Evolutionary conservation across 2,329 filamentous ascomycete species (phyloP).

Genomic region (Paradendryphiella salina): DNA sequence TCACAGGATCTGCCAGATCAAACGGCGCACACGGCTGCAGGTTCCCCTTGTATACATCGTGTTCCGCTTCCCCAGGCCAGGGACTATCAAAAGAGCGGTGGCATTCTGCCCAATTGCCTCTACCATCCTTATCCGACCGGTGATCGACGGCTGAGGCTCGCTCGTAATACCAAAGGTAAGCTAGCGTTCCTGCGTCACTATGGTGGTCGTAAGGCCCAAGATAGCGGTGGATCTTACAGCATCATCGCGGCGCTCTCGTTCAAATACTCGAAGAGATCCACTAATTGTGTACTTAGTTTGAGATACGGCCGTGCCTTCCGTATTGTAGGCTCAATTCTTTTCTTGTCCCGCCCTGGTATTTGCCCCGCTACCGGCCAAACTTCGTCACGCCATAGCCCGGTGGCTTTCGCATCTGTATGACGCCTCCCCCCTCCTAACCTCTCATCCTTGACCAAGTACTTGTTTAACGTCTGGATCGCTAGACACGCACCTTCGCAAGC

Average conservation of each 20-base stretch:
- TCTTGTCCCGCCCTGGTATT: slow-evolving; percentile 5
- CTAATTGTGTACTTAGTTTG: slow-evolving; percentile 10
- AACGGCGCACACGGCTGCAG: too few relatives aligned
- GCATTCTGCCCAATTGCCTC: slow-evolving; percentile 39
- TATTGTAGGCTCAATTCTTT: neutral
- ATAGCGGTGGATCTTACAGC: slow-evolving; percentile 7
- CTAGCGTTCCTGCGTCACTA: slow-evolving; percentile 2
- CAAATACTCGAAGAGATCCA: slow-evolving; percentile 1
- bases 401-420: slow-evolving; percentile 11
- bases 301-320: slow-evolving; percentile 9
- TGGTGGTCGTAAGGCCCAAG: neutral
- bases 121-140: slow-evolving; percentile 12
- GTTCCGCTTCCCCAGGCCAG: slow-evolving; percentile 10
- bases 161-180: slow-evolving; percentile 4
- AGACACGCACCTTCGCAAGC: neutral
- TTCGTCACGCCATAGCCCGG: slow-evolving; percentile 8
- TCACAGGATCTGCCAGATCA: neutral
- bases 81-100: slow-evolving; percentile 31
- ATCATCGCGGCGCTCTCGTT: neutral
- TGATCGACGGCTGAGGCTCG: slow-evolving; percentile 7
- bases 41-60: neutral
- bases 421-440: slow-evolving; percentile 16
- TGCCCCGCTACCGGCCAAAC: slow-evolving; percentile 6
- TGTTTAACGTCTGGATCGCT: slow-evolving; percentile 12
- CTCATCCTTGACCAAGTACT: slow-evolving; percentile 15